A percentile compares a stretch with the other conserved stretches of the same genome.
Conservation (phyloP, 306 rosid species). For the Delonix regia region DNA sequence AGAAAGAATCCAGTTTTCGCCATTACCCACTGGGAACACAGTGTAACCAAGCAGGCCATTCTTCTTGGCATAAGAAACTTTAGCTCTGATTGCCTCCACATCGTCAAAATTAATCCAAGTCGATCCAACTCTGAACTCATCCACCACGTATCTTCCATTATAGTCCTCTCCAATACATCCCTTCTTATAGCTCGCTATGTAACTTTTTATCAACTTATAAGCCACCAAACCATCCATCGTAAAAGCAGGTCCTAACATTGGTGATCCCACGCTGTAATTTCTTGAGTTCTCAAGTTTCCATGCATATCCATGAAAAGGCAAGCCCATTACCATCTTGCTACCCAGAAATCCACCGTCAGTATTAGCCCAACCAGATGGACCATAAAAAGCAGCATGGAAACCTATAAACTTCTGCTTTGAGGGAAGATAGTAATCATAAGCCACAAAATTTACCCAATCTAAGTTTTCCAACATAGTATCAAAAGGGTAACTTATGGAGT, state of each 20-base stretch:
- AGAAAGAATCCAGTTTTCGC: constrained; percentile 43
- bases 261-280: constrained; percentile 10
- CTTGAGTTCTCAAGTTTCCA: constrained; percentile 35
- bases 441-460: constrained; percentile 30
- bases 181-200: neutral
- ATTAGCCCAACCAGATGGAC: constrained; percentile 21
- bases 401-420: neutral
- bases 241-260: constrained; percentile 29
- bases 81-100: constrained; percentile 32
- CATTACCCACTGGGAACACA: constrained; percentile 35
- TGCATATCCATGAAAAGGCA: constrained; percentile 41
- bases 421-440: constrained; percentile 38
- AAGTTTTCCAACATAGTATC: constrained; percentile 17
- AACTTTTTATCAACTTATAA: constrained; percentile 9
- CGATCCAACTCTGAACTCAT: constrained; percentile 18
- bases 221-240: constrained; percentile 26
- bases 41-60: constrained; percentile 30
- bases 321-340: constrained; percentile 36
- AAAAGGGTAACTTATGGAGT: neutral
- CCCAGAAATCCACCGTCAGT: constrained; percentile 27
- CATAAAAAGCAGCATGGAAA: constrained; percentile 36
- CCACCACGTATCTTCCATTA: constrained; percentile 3
- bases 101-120: constrained; percentile 37
- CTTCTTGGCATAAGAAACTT: constrained; percentile 32
- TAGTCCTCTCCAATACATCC: neutral